Evolutionary conservation across 768 basidiomycete species (phyloP).

Genomic region (Russula emetica): DNA sequence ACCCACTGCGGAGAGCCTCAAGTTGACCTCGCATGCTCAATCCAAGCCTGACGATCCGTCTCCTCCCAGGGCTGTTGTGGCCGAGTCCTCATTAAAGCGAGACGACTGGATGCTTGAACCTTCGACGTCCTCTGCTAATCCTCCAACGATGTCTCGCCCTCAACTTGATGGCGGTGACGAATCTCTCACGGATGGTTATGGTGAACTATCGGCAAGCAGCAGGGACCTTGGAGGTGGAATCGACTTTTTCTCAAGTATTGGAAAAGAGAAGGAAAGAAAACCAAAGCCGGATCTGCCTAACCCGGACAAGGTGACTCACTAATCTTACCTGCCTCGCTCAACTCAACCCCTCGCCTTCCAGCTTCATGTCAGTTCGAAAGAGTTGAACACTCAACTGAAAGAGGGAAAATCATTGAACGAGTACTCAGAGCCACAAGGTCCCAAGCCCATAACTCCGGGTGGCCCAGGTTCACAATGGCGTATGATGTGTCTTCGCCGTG

Average conservation of each 20-base stretch:
- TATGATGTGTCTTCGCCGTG: slow-evolving; percentile 91
- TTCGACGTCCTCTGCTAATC: slow-evolving; percentile 32
- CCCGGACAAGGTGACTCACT: slow-evolving; percentile 61
- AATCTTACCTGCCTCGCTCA: no score
- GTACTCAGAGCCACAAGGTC: slow-evolving; percentile 40
- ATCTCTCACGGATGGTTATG: slow-evolving; percentile 62
- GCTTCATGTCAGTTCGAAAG: slow-evolving; percentile 57
- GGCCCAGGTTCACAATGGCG: slow-evolving; percentile 95
- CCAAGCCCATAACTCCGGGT: slow-evolving; percentile 63
- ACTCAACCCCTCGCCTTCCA: slow-evolving; percentile 33
- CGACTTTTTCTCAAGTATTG: slow-evolving; percentile 89
- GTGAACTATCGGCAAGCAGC: slow-evolving; percentile 43
- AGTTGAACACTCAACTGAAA: slow-evolving; percentile 57
- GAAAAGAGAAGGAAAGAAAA: slow-evolving; percentile 70
- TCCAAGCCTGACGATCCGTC: slow-evolving; percentile 42
- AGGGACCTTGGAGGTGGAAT: slow-evolving; percentile 55
- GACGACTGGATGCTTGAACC: slow-evolving; percentile 88
- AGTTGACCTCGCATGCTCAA: slow-evolving; percentile 58
- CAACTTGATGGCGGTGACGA: slow-evolving; percentile 39
- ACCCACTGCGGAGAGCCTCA: slow-evolving; percentile 68
- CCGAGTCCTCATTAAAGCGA: slow-evolving; percentile 54
- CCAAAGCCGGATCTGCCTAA: slow-evolving; percentile 55
- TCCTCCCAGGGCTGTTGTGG: slow-evolving; percentile 43
- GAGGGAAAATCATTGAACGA: slow-evolving; percentile 41
- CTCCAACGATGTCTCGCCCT: slow-evolving; percentile 31